A percentile compares a stretch with the other conserved stretches of the same genome.
These are phyloP conservation scores for Apocynum venetum DNA, from an alignment of 257 asterid genomes.

Conservation along the genomic window DNA sequence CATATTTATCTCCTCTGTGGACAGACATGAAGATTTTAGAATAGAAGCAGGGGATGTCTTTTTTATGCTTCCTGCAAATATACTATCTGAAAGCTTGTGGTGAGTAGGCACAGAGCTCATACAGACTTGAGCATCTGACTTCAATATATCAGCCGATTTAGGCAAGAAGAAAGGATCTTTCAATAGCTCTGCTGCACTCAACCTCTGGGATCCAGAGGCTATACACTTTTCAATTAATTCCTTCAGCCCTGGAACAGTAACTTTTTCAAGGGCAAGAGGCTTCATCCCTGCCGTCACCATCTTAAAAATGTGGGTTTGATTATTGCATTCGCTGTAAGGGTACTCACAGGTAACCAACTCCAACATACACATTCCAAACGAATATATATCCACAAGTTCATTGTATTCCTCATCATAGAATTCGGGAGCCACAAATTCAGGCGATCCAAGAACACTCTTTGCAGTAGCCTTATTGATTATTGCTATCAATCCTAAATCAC, in stretches of 20 bases:
- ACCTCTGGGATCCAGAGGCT: slow-evolving; percentile 54
- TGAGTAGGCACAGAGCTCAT: slow-evolving; percentile 1
- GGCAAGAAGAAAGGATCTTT: slow-evolving; percentile 38
- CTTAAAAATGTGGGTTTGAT: slow-evolving; percentile 67
- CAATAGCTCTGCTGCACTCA: slow-evolving; percentile 59
- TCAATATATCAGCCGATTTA: not conserved
- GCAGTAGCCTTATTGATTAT: slow-evolving; percentile 50
- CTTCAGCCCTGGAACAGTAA: slow-evolving; percentile 41
- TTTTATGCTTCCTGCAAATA: slow-evolving; percentile 23
- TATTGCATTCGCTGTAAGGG: slow-evolving; percentile 71
- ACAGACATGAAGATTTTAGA: slow-evolving; percentile 8
- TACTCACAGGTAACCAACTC: slow-evolving; percentile 67
- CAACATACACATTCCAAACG: slow-evolving; percentile 77
- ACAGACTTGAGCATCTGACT: not conserved
- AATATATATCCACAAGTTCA: slow-evolving; percentile 65
- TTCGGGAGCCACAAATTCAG: slow-evolving; percentile 96
- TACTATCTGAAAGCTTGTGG: slow-evolving; percentile 25
- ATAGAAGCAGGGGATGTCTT: not conserved
- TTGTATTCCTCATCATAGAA: slow-evolving; percentile 72
- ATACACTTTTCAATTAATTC: slow-evolving; percentile 65
- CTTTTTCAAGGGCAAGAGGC: slow-evolving; percentile 54
- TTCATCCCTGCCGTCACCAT: slow-evolving; percentile 68
- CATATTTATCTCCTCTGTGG: slow-evolving; percentile 37
- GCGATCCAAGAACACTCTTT: slow-evolving; percentile 66
- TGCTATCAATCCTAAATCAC: slow-evolving; percentile 77